Evolutionary conservation across 164 flowering plant species (phyloP).

Genomic region (Vitis labrusca): DNA sequence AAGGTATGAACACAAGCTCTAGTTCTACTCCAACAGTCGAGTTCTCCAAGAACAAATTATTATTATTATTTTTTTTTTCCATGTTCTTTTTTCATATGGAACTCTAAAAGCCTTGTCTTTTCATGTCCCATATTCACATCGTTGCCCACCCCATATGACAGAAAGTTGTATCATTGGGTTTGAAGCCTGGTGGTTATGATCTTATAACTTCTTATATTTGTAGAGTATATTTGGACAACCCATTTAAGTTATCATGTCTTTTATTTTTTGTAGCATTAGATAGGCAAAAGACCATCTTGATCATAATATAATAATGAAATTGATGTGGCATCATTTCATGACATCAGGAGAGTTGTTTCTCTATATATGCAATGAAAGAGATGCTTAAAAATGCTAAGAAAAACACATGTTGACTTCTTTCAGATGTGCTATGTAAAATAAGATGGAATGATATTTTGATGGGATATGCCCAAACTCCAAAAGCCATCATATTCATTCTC

Average conservation of each 20-base stretch:
- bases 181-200: neutral
- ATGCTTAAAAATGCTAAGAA: too few relatives aligned
- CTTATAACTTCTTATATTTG: neutral
- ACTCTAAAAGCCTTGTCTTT: neutral
- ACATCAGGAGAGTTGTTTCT: neutral
- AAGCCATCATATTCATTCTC: too few relatives aligned
- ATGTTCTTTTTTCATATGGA: too few relatives aligned
- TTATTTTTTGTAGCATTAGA: neutral
- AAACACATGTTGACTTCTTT: too few relatives aligned
- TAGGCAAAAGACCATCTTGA: neutral
- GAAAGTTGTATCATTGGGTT: too few relatives aligned
- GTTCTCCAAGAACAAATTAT: too few relatives aligned
- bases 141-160: neutral
- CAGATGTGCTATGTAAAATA: neutral
- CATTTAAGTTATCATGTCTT: neutral
- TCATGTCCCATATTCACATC: neutral
- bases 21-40: too few relatives aligned
- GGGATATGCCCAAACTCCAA: neutral
- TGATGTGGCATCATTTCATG: neutral
- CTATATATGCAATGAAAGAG: neutral
- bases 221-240: neutral
- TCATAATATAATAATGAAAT: neutral
- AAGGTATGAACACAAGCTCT: constrained; percentile 45
- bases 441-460: neutral
- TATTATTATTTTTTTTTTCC: too few relatives aligned